phyloP scores from a whole-genome alignment of 225 moss, liverwort and hornwort genomes.

The Antitrichia curtipendula region DNA sequence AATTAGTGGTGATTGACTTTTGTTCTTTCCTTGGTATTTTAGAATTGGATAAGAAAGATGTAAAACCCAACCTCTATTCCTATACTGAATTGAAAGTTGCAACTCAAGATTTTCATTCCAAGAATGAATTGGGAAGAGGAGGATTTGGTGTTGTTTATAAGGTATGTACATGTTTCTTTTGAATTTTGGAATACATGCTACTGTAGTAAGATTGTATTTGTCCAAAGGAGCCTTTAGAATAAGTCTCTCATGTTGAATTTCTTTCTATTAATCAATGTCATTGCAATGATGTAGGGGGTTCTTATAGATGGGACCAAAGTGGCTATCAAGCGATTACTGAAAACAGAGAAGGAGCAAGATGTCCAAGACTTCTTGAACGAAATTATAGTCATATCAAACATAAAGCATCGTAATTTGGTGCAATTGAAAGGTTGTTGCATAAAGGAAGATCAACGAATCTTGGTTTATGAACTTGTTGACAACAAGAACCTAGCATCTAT shows the following conservation, averaged over 20 bases:
- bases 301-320: background rate
- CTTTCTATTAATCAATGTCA: background rate
- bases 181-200: background rate
- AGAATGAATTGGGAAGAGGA: conserved; percentile 1
- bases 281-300: background rate
- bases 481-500: background rate
- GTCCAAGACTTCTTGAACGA: conserved; percentile 1
- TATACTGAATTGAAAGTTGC: background rate
- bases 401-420: background rate
- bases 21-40: background rate
- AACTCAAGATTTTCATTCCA: conserved; percentile 2
- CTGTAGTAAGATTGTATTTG: background rate
- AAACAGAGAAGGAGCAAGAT: background rate
- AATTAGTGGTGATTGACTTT: background rate
- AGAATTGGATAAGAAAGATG: background rate
- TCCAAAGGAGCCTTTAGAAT: background rate
- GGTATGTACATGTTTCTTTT: background rate
- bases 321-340: background rate
- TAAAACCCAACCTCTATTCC: conserved; percentile 5
- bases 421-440: conserved; percentile 8
- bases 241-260: background rate
- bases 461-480: background rate
- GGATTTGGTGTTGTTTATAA: conserved; percentile 7
- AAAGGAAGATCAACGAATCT: background rate
- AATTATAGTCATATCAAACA: background rate